Percentiles rank a stretch among this genome's conserved stretches.
phyloP scores from a whole-genome alignment of 129 eudicot genomes.

The Deinandra increscens region DNA sequence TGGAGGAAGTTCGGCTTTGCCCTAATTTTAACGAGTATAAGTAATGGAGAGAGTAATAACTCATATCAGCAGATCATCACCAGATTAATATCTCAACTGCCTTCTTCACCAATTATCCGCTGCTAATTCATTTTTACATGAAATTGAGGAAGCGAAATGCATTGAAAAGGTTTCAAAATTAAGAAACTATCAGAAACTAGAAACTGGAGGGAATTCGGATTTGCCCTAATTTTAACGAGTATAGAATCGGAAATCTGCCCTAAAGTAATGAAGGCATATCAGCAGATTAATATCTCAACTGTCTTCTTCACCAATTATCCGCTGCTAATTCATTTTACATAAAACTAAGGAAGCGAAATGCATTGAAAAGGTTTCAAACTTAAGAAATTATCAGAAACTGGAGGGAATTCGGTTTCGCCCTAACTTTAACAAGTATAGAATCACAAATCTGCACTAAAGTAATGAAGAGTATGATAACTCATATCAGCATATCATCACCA shows the following conservation, averaged over 20 bases:
- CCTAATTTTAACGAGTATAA: neutral
- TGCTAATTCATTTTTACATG: neutral
- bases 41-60: no score
- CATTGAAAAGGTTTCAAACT: no score
- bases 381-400: no score
- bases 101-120: constrained; percentile 9
- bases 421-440: no score
- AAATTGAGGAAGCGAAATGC: neutral
- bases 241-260: neutral
- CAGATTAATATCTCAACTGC: constrained; percentile 1
- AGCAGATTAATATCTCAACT: no score
- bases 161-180: neutral
- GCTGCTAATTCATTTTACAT: no score
- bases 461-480: neutral
- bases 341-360: no score
- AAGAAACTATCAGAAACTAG: neutral
- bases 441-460: neutral
- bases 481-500: no score
- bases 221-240: constrained; percentile 10
- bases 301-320: no score
- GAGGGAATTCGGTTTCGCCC: no score
- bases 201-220: neutral
- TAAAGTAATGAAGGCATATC: neutral
- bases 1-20: neutral
- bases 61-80: no score